Percentiles rank a stretch among this genome's conserved stretches.
Conservation (phyloP, 306 rosid genomes). For the Quercus berberidifolia region DNA sequence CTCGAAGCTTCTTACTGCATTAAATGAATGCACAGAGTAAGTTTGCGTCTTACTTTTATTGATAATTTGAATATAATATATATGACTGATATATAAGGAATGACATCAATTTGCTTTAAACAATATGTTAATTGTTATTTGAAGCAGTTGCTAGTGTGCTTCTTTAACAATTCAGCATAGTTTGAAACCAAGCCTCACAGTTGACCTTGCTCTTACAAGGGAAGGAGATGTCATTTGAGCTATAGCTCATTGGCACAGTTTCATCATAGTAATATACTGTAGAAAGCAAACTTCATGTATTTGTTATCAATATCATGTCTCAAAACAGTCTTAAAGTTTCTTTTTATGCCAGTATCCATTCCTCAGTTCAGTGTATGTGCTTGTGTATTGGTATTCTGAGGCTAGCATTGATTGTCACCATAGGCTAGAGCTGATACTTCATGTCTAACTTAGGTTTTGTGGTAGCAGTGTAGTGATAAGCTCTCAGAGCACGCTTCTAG, state of each 20-base stretch:
- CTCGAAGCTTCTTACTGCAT: constrained; percentile 95
- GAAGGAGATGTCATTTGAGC: too few relatives aligned
- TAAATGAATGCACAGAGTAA: constrained; percentile 99
- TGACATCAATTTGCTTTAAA: background rate
- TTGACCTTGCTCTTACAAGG: too few relatives aligned
- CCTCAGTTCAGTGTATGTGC: background rate
- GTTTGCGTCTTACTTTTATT: constrained; percentile 30
- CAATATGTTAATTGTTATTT: background rate
- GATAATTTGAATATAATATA: background rate
- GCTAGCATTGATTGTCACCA: background rate
- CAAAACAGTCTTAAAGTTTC: background rate
- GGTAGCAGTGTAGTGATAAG: background rate
- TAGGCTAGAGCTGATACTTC: background rate
- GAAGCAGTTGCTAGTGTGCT: background rate
- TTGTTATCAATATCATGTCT: background rate
- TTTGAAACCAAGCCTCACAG: too few relatives aligned
- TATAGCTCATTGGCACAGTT: background rate
- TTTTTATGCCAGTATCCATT: background rate
- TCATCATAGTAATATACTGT: background rate
- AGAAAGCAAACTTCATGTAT: background rate
- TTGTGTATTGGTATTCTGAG: background rate
- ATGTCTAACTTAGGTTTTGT: background rate
- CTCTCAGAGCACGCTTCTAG: background rate
- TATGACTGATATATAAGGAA: background rate
- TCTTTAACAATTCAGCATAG: background rate